A percentile compares a stretch with the other conserved stretches of the same genome.
These are phyloP conservation scores for Alnus glutinosa DNA, from an alignment of 306 rosid species.

Conservation along the genomic window DNA sequence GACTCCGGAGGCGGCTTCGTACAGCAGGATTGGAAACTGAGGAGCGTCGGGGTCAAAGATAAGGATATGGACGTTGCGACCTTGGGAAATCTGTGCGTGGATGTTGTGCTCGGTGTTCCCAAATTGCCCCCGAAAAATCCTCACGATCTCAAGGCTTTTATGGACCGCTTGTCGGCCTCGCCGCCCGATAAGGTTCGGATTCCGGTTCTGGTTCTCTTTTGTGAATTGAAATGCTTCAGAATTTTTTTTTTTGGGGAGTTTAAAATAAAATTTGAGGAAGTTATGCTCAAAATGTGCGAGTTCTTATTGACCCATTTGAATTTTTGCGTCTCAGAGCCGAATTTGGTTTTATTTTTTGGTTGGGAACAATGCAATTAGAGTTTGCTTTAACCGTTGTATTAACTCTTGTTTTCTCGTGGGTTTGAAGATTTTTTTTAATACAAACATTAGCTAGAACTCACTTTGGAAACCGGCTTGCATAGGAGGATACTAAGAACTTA, in stretches of 20 bases:
- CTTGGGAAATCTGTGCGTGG: conserved; percentile 87
- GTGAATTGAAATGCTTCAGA: neutral
- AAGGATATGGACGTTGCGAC: conserved; percentile 74
- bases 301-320: neutral
- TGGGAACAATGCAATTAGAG: neutral
- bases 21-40: conserved; percentile 28
- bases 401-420: neutral
- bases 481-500: too few relatives aligned
- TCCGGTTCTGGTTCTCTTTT: neutral
- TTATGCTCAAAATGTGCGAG: neutral
- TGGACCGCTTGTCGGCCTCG: conserved; percentile 75
- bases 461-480: too few relatives aligned
- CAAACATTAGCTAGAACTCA: too few relatives aligned
- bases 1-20: conserved; percentile 28
- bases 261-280: neutral
- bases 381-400: neutral
- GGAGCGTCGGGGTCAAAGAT: conserved; percentile 40
- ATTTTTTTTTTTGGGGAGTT: neutral
- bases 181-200: conserved; percentile 72
- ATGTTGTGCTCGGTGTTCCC: conserved; percentile 85
- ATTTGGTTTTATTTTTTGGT: neutral
- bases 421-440: neutral
- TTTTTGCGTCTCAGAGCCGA: neutral
- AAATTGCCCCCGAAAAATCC: conserved; percentile 58
- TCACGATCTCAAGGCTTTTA: conserved; percentile 64